Evolutionary conservation across 257 asterid species (phyloP), one percentile per base, ranked within the genome.

Genomic region (Rhazya stricta): DNA sequence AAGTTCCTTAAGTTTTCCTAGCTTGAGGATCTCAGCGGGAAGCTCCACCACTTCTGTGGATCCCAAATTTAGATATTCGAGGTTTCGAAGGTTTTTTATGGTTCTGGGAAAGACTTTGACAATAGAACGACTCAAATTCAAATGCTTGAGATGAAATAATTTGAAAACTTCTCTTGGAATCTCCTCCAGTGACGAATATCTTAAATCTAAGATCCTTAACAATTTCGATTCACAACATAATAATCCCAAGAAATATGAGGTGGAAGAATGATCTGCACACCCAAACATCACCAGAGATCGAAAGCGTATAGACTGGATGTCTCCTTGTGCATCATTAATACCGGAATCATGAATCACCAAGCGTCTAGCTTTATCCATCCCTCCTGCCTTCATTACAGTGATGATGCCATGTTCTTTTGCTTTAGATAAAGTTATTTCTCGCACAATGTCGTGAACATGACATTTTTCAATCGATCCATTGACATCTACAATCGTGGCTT

Each of bases 391-490:
- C 8, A 21, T 36, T 19, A 50, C 15, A 11, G 63, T 34, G 11
- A 70, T 48, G n/a, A 75, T 46, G 5, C 65, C 36, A 23, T 75
- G 63, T 50, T 42, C 53, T 3, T 18, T 48, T 6, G 73, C 53
- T 45, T 66, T 53, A 2, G 56, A n/a, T 36, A 65, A 23, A 65
- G 67, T 6, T 23, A 75, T 9, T 51, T 75, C 67, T 36, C 65
- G 71, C 18, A 79, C 9, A 42, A 81, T 68, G 56, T 82, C 82
- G 68, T 79, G 84, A 43, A 77, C 34, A 19, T 62, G 79, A 29
- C 72, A 81, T 18, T 30, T 34, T 5, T 79, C 54, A 12, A 25
- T 36, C 30, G 46, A 34, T 30, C 81, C 72, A 50, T 78, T 78
- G 11, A 0, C 0, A 36, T 19, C 0, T 37, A 16, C 75, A 3